Base-by-base conservation (phyloP, 768 basidiomycete genomes). In the Amanita thiersii region DNA sequence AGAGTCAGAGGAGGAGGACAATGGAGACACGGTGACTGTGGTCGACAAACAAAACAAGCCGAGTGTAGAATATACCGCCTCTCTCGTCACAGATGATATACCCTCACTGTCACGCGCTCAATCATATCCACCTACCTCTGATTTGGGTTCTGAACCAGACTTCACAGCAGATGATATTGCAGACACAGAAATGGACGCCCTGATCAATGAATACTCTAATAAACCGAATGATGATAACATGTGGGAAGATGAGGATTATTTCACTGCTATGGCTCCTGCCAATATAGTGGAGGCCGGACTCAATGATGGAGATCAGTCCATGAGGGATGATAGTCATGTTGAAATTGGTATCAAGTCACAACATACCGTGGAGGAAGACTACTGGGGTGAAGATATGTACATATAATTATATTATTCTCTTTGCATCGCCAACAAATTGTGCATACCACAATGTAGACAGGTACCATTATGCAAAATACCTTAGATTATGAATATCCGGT, bases 171-270 rank as follows among this genome's bases (percentile, higher is more conserved):
- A 70, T 5, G 69, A 68, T 20, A 2, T 36, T 39, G 47, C 48
- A 36, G 47, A 57, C 36, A 70, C 73, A 42, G 62, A 63, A 28
- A 69, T 70, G 39, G 77, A 77, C 47, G 42, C 34, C 25, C n/a
- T 43, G 12, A 43, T 43, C 28, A 30, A 43, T 14, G 42, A 43
- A 20, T 43, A 43, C 19, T 25, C 34, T 14, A 23, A 30, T 14
- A 8, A 26, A 9, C 34, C 34, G 3, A 30, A 34, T 7, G 42
- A 43, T 18, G 25, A 24, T 24, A 35, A 43, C n/a, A 26, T 35
- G 32, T 26, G 24, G 25, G 17, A 43, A 12, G 42, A 43, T 37
- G 42, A 43, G 8, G 42, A 43, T 3, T 43, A 37, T 15, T 43
- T 43, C 18, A 18, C 34, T 7, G n/a, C 26, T 14, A 19, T 28